Evolutionary conservation across 1,139 yeast species (phyloP).

Genomic region (Suhomyces guaymorum): DNA sequence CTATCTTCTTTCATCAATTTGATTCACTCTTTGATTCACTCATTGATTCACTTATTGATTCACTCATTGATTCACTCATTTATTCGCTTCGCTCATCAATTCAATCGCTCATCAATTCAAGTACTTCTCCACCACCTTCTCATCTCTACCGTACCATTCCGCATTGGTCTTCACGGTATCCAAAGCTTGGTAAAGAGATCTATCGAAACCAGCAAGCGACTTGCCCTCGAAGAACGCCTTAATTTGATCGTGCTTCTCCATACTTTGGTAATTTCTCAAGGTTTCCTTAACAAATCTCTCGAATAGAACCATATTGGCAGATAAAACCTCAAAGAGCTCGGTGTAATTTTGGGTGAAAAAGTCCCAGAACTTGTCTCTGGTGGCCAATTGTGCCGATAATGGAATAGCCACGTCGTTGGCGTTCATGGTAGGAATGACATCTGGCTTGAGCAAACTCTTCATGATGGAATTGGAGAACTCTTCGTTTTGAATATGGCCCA

Average conservation of each 20-base stretch:
- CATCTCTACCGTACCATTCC: conserved; percentile 47
- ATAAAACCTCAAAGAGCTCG: conserved; percentile 46
- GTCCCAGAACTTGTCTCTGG: conserved; percentile 55
- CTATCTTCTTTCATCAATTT: too few species aligned
- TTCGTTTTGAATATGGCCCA: conserved; percentile 55
- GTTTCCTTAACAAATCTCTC: conserved; percentile 64
- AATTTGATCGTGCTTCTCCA: conserved; percentile 46
- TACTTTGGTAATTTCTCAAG: conserved; percentile 48
- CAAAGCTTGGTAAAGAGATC: conserved; percentile 56
- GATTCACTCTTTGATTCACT: too few species aligned
- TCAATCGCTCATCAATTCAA: conserved; percentile 15
- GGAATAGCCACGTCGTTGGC: conserved; percentile 58
- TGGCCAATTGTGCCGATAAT: conserved; percentile 50
- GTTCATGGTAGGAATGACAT: conserved; percentile 67
- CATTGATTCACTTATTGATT: too few species aligned
- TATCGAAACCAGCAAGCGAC: conserved; percentile 61
- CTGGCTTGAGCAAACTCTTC: conserved; percentile 39
- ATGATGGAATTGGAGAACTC: conserved; percentile 40
- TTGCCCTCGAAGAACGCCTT: conserved; percentile 52
- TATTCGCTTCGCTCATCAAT: too few species aligned
- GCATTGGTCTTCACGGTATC: conserved; percentile 53
- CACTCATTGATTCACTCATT: too few species aligned
- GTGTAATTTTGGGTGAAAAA: conserved; percentile 58
- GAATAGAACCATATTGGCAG: conserved; percentile 59
- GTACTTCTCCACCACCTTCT: conserved; percentile 28